A percentile compares a stretch with the other conserved stretches of the same genome.
Evolutionary conservation across 2,329 filamentous ascomycete genomes (phyloP).

Genomic region (Neofusicoccum umdonicola): DNA sequence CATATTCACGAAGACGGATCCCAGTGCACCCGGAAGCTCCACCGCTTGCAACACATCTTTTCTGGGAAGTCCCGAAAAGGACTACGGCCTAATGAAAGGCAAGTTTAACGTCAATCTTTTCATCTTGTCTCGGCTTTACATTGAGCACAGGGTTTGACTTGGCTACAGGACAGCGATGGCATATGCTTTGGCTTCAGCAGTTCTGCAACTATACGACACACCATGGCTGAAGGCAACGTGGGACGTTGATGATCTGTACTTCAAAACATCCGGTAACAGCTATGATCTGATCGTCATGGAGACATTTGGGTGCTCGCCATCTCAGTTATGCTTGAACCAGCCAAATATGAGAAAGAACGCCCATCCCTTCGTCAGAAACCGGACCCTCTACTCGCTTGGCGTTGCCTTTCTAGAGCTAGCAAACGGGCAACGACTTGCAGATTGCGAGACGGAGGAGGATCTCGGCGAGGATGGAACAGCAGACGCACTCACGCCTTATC

Average conservation of each 20-base stretch:
- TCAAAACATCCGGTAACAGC: not conserved
- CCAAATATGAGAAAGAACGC: not conserved
- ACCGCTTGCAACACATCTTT: not conserved
- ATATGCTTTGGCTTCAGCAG: slow-evolving; percentile 18
- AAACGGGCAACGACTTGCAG: slow-evolving; percentile 8
- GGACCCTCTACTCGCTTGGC: slow-evolving; percentile 20
- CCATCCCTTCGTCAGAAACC: slow-evolving; percentile 16
- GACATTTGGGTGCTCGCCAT: not conserved
- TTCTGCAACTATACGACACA: slow-evolving; percentile 21
- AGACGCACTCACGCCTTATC: slow-evolving; percentile 14
- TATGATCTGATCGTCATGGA: not conserved
- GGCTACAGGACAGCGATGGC: slow-evolving; percentile 6
- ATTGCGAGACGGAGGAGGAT: slow-evolving; percentile 15
- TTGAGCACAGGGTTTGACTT: not conserved
- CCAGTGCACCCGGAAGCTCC: not conserved
- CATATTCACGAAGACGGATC: not conserved
- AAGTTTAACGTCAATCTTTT: not conserved
- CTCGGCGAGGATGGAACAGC: not conserved
- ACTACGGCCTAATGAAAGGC: not conserved
- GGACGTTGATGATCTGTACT: not conserved
- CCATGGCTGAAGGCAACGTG: slow-evolving; percentile 19
- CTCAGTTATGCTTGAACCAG: not conserved
- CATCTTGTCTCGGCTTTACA: not conserved
- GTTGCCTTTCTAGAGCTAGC: slow-evolving; percentile 21
- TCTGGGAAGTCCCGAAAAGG: not conserved